Conservation (phyloP, 2,329 filamentous ascomycete species). For the Ophiocordyceps australis region DNA sequence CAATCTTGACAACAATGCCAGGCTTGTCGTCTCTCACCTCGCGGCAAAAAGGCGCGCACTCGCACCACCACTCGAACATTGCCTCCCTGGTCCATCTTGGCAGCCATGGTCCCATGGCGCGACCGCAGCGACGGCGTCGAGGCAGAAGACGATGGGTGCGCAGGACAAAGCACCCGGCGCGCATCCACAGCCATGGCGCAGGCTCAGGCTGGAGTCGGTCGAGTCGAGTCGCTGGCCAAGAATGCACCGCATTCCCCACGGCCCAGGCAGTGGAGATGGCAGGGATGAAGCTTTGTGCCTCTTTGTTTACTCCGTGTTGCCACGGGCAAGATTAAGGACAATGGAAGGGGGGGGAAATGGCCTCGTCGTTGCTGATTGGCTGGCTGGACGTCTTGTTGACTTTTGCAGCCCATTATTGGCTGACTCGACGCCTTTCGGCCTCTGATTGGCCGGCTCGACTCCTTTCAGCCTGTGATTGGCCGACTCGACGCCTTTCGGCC, state of each 20-base stretch:
- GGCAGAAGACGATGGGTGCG: conserved; percentile 42
- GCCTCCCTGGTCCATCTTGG: conserved; percentile 43
- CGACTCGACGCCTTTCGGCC: too few relatives aligned
- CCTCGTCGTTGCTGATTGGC: too few relatives aligned
- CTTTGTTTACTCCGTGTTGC: conserved; percentile 20
- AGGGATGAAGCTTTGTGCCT: too few relatives aligned
- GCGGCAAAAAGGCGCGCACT: conserved; percentile 59
- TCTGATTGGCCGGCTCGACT: too few relatives aligned
- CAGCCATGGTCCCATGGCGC: conserved; percentile 46
- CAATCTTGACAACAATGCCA: too few relatives aligned
- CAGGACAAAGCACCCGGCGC: conserved; percentile 25
- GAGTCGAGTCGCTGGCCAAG: conserved; percentile 21
- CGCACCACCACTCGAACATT: conserved; percentile 74
- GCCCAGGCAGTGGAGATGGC: neutral
- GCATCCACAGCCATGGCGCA: conserved; percentile 22
- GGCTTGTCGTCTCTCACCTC: conserved; percentile 38
- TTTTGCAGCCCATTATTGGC: too few relatives aligned
- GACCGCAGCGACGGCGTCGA: conserved; percentile 65
- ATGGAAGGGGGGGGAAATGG: too few relatives aligned
- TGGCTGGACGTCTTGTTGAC: too few relatives aligned
- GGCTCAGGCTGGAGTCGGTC: conserved; percentile 18
- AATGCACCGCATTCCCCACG: conserved; percentile 16
- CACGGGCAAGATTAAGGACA: too few relatives aligned
- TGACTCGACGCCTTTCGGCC: too few relatives aligned
- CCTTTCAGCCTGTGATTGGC: too few relatives aligned